These are phyloP conservation scores for Stipa capillata DNA, from an alignment of 176 grass and related monocot genomes.

Conservation along the genomic window DNA sequence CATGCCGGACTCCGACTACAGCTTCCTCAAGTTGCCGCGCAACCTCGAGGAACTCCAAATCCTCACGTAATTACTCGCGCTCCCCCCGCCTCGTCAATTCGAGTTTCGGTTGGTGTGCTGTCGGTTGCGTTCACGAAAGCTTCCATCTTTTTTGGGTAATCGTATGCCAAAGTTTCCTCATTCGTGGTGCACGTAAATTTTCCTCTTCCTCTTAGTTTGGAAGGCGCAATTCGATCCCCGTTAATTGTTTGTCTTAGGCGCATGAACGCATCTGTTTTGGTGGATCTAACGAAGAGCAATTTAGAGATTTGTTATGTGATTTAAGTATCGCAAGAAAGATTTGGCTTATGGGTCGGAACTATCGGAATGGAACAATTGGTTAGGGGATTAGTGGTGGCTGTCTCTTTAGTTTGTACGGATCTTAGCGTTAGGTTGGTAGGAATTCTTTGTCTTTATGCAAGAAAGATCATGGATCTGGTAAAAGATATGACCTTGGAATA, in stretches of 20 bases:
- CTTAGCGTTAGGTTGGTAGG: background rate
- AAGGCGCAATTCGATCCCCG: background rate
- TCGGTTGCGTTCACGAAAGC: background rate
- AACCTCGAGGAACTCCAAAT: constrained; percentile 77
- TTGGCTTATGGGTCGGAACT: background rate
- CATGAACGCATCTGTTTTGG: background rate
- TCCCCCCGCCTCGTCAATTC: too few species aligned
- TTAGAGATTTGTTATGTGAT: background rate
- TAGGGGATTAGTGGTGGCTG: background rate
- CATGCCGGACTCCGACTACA: constrained; percentile 79
- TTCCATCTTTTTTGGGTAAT: background rate
- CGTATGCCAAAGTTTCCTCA: background rate
- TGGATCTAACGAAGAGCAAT: background rate
- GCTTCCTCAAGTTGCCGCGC: constrained; percentile 55
- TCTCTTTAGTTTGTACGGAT: background rate
- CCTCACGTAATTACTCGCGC: constrained; percentile 80
- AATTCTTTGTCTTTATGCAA: background rate
- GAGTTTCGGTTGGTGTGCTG: background rate
- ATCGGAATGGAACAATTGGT: constrained; percentile 18
- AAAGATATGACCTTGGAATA: background rate
- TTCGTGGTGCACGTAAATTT: background rate
- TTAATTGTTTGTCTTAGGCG: too few species aligned
- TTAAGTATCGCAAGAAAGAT: background rate
- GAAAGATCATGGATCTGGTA: constrained; percentile 15
- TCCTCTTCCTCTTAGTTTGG: background rate